Base-by-base conservation (phyloP, 371 early-diverging fungal species). In the Phascolomyces articulosus region DNA sequence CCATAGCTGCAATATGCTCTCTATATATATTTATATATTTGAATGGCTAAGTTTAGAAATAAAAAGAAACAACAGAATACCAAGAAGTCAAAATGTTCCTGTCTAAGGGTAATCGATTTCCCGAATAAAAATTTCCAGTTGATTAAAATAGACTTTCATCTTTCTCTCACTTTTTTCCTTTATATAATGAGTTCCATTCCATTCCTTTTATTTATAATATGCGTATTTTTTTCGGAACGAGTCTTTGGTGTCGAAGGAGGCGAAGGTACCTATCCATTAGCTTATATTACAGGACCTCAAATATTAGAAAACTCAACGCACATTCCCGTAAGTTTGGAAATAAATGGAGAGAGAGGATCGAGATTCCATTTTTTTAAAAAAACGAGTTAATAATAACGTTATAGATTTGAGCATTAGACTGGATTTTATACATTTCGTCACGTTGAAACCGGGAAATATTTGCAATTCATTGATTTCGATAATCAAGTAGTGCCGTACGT, bases 381-480 rank as follows among this genome's bases (percentile, higher is more conserved):
- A 44, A 28, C n/a, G 29, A 51, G 6, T 40, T 34, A 8, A 24
- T 31, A 51, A 34, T 26, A 21, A 27, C 40, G 21, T 26, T 24
- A 16, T 44, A 44, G 44, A 16, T 13, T 44, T 44, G 44, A 54
- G n/a, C 15, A 13, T 4, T 62, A 73, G 74, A 74, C 74, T 23
- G 74, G 74, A 1, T 74, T 65, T 48, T 74, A 74, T 47, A 71
- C 67, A 9, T 74, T 74, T 54, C 47, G 64, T 40, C 70, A 70
- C 31, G 71, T 70, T 26, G 71, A 67, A 28, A 74, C 74, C 18
- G 71, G 71, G 4, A 63, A 74, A 41, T 74, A 70, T 31, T 63
- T 74, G 6, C 71, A 74, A 28, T 74, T 74, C 48, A 74, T 74
- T 11, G 68, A 70, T 40, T 65, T 58, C 20, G 66, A 64, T 23